Base-by-base conservation (phyloP, 768 basidiomycete genomes). In the Rhodotorula paludigena region DNA sequence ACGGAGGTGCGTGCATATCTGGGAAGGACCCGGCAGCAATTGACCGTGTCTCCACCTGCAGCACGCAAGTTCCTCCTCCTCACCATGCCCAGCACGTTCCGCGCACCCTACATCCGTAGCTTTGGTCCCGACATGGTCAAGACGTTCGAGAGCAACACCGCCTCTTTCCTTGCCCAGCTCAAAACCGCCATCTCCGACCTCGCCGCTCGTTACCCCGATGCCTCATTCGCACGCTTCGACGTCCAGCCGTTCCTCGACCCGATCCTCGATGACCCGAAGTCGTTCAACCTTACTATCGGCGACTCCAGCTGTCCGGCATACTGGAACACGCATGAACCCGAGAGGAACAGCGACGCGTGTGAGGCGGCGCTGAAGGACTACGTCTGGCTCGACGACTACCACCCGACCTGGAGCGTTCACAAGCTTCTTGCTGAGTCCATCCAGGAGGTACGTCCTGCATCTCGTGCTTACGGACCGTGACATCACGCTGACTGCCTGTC, bases 51-150 rank as follows among this genome's bases (percentile, higher is more conserved):
- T 8, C 28, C 25, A n/a, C n/a, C 14, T 10, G 47, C 47, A 48
- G 49, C 68, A 3, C 63, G 68, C 14, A 60, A 69, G 28, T 64
- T 69, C n/a, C 63, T 69, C 11, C 18, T 69, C 39, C 25, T 69
- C 4, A 51, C 57, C 30, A 33, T 69, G 5, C 68, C 68, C 23
- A 63, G 63, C 3, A 64, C 68, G 12, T 14, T 52, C 10, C 54
- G 59, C 4, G 52, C 59, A 3, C 68, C 68, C 3, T 39, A 57
- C 45, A 38, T 69, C 25, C 25, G 28, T 14, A 36, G 47, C 28
- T 14, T 64, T 36, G 47, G 49, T 42, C 9, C 32, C 30, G 3
- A 30, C 32, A 20, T 33, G 58, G 45, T 56, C 1, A n/a, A 30
- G 0, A 25, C 11, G 32, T 48, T 60, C 38, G 38, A 11, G 16